Conservation (phyloP, 139 green algal species). For the Ostreobium quekettii region DNA sequence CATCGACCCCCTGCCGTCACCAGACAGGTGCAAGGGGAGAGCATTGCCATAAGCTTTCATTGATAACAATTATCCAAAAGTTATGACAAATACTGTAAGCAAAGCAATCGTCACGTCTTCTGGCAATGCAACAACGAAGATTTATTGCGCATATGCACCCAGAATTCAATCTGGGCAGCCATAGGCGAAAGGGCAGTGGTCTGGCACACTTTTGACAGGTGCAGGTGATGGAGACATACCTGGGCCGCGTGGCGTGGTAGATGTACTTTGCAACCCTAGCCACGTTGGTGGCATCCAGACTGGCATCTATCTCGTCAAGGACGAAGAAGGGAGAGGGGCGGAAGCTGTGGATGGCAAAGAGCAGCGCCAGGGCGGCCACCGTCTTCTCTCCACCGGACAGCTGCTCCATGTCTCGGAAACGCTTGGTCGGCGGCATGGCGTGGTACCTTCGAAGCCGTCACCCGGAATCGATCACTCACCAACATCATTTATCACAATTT, state of each 20-base stretch:
- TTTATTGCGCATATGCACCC: too few species aligned
- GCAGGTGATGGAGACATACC: not conserved
- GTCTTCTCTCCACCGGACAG: constrained; percentile 87
- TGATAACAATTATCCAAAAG: not conserved
- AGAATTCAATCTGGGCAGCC: too few species aligned
- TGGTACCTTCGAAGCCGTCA: too few species aligned
- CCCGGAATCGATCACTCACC: too few species aligned
- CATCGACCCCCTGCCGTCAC: constrained; percentile 4
- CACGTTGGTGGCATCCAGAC: constrained; percentile 92
- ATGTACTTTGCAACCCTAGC: constrained; percentile 87
- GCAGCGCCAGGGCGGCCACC: constrained; percentile 87
- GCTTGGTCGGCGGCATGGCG: constrained; percentile 92
- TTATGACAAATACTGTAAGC: too few species aligned
- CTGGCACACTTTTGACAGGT: too few species aligned
- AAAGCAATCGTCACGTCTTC: too few species aligned
- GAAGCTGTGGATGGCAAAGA: constrained; percentile 95
- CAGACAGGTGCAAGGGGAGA: not conserved
- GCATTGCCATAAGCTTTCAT: not conserved
- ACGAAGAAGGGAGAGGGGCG: constrained; percentile 94
- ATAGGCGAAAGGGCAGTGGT: too few species aligned
- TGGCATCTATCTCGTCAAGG: constrained; percentile 90
- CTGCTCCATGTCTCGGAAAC: constrained; percentile 96
- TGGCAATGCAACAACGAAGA: too few species aligned
- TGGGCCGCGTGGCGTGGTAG: constrained; percentile 50
- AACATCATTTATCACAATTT: too few species aligned